Evolutionary conservation across 768 basidiomycete species (phyloP).

Genomic region (Auricularia auricula-judae): DNA sequence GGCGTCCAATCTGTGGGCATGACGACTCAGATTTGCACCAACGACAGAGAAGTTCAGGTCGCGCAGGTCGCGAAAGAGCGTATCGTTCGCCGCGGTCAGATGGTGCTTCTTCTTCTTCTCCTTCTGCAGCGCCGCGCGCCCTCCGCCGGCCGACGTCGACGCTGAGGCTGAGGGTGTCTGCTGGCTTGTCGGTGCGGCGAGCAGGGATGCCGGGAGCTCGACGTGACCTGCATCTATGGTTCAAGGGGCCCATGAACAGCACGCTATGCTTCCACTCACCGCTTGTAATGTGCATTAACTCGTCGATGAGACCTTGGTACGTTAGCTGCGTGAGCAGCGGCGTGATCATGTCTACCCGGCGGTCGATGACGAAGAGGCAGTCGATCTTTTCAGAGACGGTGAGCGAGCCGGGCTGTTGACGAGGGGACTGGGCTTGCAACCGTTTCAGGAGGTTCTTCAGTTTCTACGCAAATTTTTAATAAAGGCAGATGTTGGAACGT

Average conservation of each 20-base stretch:
- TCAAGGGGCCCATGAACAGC: constrained; percentile 5
- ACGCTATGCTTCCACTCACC: constrained; percentile 36
- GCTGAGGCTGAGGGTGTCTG: constrained; percentile 10
- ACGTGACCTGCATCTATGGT: constrained; percentile 45
- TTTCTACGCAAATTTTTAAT: constrained; percentile 8
- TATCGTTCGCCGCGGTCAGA: constrained; percentile 66
- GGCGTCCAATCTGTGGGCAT: constrained; percentile 78
- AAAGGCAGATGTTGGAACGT: background rate
- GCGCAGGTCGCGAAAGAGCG: constrained; percentile 69
- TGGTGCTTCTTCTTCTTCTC: constrained; percentile 87
- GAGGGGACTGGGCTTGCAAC: constrained; percentile 17
- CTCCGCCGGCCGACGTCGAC: background rate
- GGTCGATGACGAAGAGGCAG: constrained; percentile 78
- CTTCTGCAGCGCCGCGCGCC: constrained; percentile 20
- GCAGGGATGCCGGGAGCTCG: constrained; percentile 63
- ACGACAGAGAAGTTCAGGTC: constrained; percentile 90
- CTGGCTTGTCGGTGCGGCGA: constrained; percentile 44
- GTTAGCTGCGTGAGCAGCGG: constrained; percentile 92
- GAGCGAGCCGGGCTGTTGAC: constrained; percentile 28
- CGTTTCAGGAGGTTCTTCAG: constrained; percentile 41
- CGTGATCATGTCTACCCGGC: constrained; percentile 89
- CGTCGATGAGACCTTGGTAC: constrained; percentile 92
- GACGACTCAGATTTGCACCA: constrained; percentile 66
- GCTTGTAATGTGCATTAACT: constrained; percentile 81
- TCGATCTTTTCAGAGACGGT: constrained; percentile 59